Percentiles rank a stretch among this genome's conserved stretches.
Conservation (phyloP, 1,284 basidiomycete genomes). For the Erythrobasidium hasegawianum region DNA sequence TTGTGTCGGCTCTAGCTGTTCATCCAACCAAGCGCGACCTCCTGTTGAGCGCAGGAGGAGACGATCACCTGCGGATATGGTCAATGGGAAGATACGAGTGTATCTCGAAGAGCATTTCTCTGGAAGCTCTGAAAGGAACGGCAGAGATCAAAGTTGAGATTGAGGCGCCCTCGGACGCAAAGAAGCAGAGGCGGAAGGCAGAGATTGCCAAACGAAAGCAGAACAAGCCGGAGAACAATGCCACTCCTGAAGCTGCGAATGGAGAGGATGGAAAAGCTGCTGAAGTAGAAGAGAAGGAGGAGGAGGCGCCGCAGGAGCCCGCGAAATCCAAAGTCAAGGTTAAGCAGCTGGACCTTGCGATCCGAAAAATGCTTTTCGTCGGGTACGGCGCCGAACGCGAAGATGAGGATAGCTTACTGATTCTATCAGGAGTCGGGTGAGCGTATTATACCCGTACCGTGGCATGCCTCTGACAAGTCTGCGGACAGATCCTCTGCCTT, state of each 20-base stretch:
- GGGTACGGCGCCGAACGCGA: neutral
- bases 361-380: conserved; percentile 39
- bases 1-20: conserved; percentile 73
- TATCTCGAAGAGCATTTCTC: conserved; percentile 33
- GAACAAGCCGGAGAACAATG: neutral
- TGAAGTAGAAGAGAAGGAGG: conserved; percentile 9
- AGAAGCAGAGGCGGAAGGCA: neutral
- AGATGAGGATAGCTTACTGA: conserved; percentile 27
- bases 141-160: conserved; percentile 21
- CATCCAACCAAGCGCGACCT: conserved; percentile 54
- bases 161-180: neutral
- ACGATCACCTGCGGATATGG: conserved; percentile 71
- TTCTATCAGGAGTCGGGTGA: conserved; percentile 38
- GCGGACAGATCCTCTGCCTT: conserved; percentile 12
- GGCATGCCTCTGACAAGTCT: neutral
- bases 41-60: conserved; percentile 78
- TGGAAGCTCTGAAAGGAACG: conserved; percentile 36
- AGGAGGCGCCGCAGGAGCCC: neutral
- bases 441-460: neutral
- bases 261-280: conserved; percentile 23
- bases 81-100: conserved; percentile 48
- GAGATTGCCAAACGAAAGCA: neutral
- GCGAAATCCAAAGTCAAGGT: conserved; percentile 14
- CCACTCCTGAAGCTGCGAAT: conserved; percentile 24
- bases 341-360: conserved; percentile 31